Evolutionary conservation across 768 basidiomycete species (phyloP).

Genomic region (Mycena vulgaris): DNA sequence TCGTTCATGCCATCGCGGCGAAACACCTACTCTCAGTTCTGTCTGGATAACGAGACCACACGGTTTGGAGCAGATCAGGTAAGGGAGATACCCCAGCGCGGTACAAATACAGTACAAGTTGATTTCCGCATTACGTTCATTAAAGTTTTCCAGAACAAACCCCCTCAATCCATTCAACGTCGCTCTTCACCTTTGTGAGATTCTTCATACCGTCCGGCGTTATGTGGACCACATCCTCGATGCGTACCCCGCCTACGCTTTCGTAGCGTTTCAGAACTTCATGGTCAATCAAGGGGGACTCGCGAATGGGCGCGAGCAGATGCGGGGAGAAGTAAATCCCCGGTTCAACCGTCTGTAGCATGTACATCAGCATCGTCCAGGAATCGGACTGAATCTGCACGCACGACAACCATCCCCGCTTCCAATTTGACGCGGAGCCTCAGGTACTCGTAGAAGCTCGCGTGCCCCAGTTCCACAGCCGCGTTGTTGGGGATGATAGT

Average conservation of each 20-base stretch:
- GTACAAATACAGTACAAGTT: too few species aligned
- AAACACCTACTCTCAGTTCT: too few species aligned
- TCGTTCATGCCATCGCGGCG: too few species aligned
- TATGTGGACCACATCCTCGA: slow-evolving; percentile 93
- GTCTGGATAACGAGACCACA: too few species aligned
- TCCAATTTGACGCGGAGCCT: slow-evolving; percentile 82
- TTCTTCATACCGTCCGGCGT: slow-evolving; percentile 84
- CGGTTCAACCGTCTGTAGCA: slow-evolving; percentile 86
- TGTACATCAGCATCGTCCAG: slow-evolving; percentile 4
- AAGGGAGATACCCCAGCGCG: too few species aligned
- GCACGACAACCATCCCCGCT: slow-evolving; percentile 88
- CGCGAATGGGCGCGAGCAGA: slow-evolving; percentile 75
- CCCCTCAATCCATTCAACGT: slow-evolving; percentile 85
- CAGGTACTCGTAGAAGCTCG: slow-evolving; percentile 84
- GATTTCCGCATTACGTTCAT: slow-evolving; percentile 43
- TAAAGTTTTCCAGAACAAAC: slow-evolving; percentile 79
- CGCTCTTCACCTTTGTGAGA: slow-evolving; percentile 88
- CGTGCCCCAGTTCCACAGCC: slow-evolving; percentile 58
- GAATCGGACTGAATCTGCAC: slow-evolving; percentile 47
- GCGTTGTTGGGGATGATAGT: slow-evolving; percentile 57
- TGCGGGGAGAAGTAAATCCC: slow-evolving; percentile 91
- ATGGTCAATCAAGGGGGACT: slow-evolving; percentile 78
- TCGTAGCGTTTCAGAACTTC: slow-evolving; percentile 81
- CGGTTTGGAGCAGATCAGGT: too few species aligned
- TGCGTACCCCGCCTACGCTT: slow-evolving; percentile 90